Evolutionary conservation across 163 green algal genomes (phyloP).

Genomic region (Chlorella variabilis): DNA sequence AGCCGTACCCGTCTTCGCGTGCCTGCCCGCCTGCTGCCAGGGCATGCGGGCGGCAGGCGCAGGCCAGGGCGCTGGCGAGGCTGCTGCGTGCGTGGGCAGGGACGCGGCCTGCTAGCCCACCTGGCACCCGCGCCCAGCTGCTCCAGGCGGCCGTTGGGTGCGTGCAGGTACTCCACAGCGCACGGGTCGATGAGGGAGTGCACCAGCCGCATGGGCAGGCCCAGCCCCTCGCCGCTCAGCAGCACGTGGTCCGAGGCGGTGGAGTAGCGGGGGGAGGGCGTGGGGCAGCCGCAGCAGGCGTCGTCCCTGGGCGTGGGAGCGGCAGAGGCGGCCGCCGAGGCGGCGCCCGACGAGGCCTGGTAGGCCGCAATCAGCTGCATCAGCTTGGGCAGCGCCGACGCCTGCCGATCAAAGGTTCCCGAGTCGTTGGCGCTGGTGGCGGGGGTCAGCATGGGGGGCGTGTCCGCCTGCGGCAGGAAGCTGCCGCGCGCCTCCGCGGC

Average conservation of each 20-base stretch:
- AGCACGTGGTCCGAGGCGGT: background rate
- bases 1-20: too few relatives aligned
- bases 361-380: constrained; percentile 1
- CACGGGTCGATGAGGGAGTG: background rate
- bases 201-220: background rate
- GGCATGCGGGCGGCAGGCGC: too few relatives aligned
- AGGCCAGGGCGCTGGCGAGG: too few relatives aligned
- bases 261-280: background rate
- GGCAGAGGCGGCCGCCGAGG: background rate
- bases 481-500: background rate
- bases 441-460: background rate
- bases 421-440: background rate
- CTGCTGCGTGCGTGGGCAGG: too few relatives aligned
- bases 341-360: background rate
- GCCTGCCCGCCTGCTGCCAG: too few relatives aligned
- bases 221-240: background rate
- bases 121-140: constrained; percentile 6
- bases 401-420: background rate
- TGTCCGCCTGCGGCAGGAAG: background rate
- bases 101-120: too few relatives aligned
- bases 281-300: too few relatives aligned
- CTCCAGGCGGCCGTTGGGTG: background rate
- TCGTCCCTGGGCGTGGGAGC: background rate
- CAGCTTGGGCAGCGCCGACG: background rate
- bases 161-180: background rate